Conservation (phyloP, 495 filamentous ascomycete genomes). For the Geoglossum glabrum region DNA sequence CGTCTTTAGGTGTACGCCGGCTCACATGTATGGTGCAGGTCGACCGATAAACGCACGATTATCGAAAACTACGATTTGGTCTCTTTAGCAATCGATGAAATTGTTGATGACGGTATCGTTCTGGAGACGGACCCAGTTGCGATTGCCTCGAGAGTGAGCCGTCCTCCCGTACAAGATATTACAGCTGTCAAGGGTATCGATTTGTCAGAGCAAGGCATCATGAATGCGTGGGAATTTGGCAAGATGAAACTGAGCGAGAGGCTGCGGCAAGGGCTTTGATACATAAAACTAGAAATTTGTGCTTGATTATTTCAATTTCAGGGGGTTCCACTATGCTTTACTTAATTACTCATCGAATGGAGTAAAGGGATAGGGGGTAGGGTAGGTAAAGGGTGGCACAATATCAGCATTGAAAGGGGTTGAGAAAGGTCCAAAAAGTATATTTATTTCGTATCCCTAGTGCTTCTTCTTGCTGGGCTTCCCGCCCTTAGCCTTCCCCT, state of each 20-base stretch:
- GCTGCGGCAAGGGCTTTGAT: constrained; percentile 50
- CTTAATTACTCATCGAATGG: neutral
- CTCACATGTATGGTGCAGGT: constrained; percentile 25
- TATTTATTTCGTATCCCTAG: neutral
- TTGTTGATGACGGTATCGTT: constrained; percentile 90
- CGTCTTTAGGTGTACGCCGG: constrained; percentile 19
- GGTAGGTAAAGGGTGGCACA: neutral
- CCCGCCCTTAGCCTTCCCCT: constrained; percentile 14
- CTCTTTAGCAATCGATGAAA: constrained; percentile 83
- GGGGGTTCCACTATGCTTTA: neutral
- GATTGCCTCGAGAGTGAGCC: constrained; percentile 75
- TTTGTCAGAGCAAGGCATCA: constrained; percentile 82
- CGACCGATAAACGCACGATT: constrained; percentile 90
- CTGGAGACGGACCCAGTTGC: constrained; percentile 90
- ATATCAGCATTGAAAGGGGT: neutral
- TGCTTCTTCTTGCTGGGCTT: constrained; percentile 18
- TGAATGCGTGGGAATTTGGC: constrained; percentile 89
- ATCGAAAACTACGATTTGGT: constrained; percentile 95
- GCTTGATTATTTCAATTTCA: neutral
- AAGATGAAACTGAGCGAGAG: constrained; percentile 81
- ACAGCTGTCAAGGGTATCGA: constrained; percentile 81
- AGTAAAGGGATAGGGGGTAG: neutral
- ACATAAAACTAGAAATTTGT: neutral
- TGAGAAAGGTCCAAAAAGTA: neutral
- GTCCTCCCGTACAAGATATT: constrained; percentile 77